Conservation (phyloP, 1,139 yeast species). For the Spathaspora jeffriesii region DNA sequence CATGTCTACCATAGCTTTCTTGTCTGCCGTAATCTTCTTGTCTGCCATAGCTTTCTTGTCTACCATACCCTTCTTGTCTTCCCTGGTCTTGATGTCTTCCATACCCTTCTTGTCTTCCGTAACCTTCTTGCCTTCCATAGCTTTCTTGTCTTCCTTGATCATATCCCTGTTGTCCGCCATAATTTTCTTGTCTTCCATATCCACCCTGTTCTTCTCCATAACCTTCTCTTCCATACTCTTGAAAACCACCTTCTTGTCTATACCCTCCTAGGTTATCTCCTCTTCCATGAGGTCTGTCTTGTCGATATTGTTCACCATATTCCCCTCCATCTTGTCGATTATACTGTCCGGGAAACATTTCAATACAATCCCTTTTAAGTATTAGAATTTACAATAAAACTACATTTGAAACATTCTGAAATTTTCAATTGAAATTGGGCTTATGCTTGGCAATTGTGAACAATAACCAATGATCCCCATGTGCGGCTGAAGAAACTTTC, state of each 20-base stretch:
- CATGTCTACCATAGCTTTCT: conserved; percentile 5
- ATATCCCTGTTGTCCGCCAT: conserved; percentile 13
- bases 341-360: conserved; percentile 40
- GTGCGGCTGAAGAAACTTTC: background rate
- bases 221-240: background rate
- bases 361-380: background rate
- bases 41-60: conserved; percentile 6
- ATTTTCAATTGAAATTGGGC: background rate
- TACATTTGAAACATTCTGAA: background rate
- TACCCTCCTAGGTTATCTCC: no score
- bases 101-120: conserved; percentile 8
- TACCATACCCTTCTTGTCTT: conserved; percentile 12
- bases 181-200: background rate
- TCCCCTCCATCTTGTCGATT: background rate
- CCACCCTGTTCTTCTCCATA: conserved; percentile 7
- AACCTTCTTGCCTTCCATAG: background rate
- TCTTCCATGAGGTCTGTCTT: conserved; percentile 4
- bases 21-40: conserved; percentile 3
- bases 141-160: conserved; percentile 8
- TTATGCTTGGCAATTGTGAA: background rate
- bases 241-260: background rate
- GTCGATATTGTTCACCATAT: background rate
- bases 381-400: background rate
- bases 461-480: background rate
- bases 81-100: conserved; percentile 14